Conservation (phyloP, 129 eudicot genomes). For the Centrapalus pauciflorus region DNA sequence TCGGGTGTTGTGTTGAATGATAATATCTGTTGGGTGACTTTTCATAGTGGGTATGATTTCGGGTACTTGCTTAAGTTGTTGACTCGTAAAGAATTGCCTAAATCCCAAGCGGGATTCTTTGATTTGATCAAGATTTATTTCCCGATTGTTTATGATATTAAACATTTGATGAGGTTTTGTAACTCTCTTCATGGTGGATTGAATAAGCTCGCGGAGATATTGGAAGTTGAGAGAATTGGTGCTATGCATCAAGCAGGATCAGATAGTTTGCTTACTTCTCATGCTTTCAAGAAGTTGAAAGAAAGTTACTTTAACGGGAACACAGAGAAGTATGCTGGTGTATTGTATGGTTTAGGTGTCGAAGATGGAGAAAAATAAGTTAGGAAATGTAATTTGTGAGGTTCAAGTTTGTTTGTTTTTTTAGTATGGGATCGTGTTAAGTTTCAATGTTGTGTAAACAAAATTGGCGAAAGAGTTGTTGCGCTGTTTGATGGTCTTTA, state of each 20-base stretch:
- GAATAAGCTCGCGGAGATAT: constrained; percentile 61
- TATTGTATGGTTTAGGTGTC: constrained; percentile 65
- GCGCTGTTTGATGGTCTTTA: constrained; percentile 37
- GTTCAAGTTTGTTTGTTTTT: constrained; percentile 35
- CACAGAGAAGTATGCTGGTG: constrained; percentile 69
- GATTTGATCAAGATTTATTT: constrained; percentile 61
- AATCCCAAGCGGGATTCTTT: constrained; percentile 56
- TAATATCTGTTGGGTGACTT: constrained; percentile 57
- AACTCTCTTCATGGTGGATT: constrained; percentile 74
- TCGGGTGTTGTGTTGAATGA: constrained; percentile 71
- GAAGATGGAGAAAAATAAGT: constrained; percentile 55
- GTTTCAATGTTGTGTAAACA: constrained; percentile 43
- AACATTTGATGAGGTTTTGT: constrained; percentile 71
- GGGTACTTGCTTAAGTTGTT: constrained; percentile 66
- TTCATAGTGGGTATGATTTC: constrained; percentile 71
- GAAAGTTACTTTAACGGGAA: constrained; percentile 50
- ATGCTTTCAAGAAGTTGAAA: constrained; percentile 59
- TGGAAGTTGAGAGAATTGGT: constrained; percentile 63
- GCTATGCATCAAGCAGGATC: constrained; percentile 72
- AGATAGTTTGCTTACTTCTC: constrained; percentile 59
- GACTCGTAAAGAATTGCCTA: constrained; percentile 52
- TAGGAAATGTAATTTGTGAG: constrained; percentile 22
- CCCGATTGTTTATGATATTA: constrained; percentile 62
- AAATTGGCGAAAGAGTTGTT: constrained; percentile 47
- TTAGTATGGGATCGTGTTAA: constrained; percentile 32